These are phyloP conservation scores for Kodamaea fungicola DNA, from an alignment of 1,139 yeast genomes.

Conservation along the genomic window DNA sequence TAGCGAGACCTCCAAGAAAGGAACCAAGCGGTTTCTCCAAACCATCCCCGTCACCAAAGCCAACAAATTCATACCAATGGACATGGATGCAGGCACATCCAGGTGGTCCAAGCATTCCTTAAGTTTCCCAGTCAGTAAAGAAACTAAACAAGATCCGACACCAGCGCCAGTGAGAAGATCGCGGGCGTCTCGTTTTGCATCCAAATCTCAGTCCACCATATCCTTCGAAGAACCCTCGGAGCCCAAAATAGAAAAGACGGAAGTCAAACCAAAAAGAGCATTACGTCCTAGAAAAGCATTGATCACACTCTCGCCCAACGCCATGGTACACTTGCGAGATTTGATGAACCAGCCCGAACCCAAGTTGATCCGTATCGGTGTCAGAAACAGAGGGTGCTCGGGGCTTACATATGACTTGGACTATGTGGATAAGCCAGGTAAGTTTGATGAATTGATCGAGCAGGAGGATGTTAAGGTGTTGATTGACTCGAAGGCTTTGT, in stretches of 20 bases:
- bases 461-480: constrained; percentile 93
- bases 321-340: constrained; percentile 64
- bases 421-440: constrained; percentile 84
- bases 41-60: constrained; percentile 29
- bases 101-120: constrained; percentile 26
- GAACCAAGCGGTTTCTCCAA: constrained; percentile 39
- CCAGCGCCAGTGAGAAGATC: constrained; percentile 35
- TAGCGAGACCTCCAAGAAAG: constrained; percentile 24
- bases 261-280: constrained; percentile 36
- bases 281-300: constrained; percentile 86
- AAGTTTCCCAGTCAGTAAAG: constrained; percentile 13
- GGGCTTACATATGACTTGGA: constrained; percentile 90
- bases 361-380: constrained; percentile 85
- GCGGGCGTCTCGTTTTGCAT: constrained; percentile 35
- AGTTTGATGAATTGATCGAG: constrained; percentile 87
- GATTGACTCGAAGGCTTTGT: constrained; percentile 92
- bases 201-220: constrained; percentile 10
- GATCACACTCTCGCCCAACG: constrained; percentile 71
- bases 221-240: constrained; percentile 5
- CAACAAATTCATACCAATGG: background rate
- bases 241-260: constrained; percentile 1
- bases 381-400: constrained; percentile 94
- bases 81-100: constrained; percentile 6
- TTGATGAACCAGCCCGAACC: constrained; percentile 81
- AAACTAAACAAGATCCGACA: constrained; percentile 15